Conservation (phyloP, 2,329 filamentous ascomycete genomes). For the Colletotrichum sp. region DNA sequence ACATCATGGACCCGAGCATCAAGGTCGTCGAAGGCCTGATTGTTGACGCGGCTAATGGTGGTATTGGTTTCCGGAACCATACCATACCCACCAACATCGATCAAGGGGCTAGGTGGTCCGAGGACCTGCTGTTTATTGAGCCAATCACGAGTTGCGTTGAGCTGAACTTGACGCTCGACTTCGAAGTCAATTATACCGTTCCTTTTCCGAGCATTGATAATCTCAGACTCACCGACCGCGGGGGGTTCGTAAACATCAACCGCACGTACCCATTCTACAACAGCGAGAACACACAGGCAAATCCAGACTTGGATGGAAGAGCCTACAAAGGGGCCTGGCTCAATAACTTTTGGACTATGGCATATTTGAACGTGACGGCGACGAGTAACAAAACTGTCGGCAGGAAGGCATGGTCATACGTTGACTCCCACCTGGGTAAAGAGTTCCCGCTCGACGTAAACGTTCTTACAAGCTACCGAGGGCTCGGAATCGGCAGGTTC, state of each 20-base stretch:
- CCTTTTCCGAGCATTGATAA: slow-evolving; percentile 9
- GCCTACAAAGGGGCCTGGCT: slow-evolving; percentile 49
- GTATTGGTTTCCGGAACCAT: slow-evolving; percentile 51
- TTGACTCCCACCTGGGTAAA: slow-evolving; percentile 40
- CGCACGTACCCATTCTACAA: slow-evolving; percentile 34
- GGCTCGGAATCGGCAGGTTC: background rate
- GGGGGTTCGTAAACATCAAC: slow-evolving; percentile 46
- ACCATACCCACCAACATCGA: slow-evolving; percentile 35
- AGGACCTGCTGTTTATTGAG: slow-evolving; percentile 53
- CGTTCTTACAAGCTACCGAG: background rate
- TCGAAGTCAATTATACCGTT: slow-evolving; percentile 26
- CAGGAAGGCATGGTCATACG: slow-evolving; percentile 32
- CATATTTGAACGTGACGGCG: slow-evolving; percentile 43
- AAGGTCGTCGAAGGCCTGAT: slow-evolving; percentile 46
- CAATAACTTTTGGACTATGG: slow-evolving; percentile 42
- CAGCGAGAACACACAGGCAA: slow-evolving; percentile 32
- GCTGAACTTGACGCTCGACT: slow-evolving; percentile 47
- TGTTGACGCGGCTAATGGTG: slow-evolving; percentile 43
- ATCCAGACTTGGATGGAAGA: slow-evolving; percentile 39
- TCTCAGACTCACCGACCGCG: slow-evolving; percentile 42
- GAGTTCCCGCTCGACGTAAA: slow-evolving; percentile 30
- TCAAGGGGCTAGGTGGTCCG: slow-evolving; percentile 45
- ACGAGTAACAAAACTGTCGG: slow-evolving; percentile 13
- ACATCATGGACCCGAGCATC: slow-evolving; percentile 36
- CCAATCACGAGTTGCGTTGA: slow-evolving; percentile 49